Evolutionary conservation across 2,329 filamentous ascomycete species (phyloP), one percentile per base, ranked within the genome.

Genomic region (Ascochyta koolunga): DNA sequence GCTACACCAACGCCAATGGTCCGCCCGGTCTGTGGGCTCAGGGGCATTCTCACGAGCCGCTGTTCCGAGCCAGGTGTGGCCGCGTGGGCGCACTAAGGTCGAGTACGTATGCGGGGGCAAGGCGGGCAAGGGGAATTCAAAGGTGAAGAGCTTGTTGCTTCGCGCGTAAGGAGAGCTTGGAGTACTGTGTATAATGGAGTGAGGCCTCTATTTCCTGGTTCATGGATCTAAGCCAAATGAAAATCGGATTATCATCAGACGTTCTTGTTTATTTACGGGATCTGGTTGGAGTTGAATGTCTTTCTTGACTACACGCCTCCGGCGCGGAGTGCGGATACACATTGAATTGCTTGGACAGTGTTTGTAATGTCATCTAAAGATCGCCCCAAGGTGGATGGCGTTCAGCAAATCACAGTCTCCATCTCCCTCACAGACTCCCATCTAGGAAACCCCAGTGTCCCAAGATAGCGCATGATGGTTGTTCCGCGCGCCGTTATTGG

Each of bases 81-180:
- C 31, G 32, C 1, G 19, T 53, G 0, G 60, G 55, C 1, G 16
- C 19, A 1, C 42, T 64, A 1, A 11, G 19, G 5, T 43, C 50
- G 10, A 61, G 59, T 31, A 66, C 63, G 3, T 62, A 57, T 40
- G 48, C 57, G 1, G 61, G 5, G 46, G 41, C 1, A 56, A 52
- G 19, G 18, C 49, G 11, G 50, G 57, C 0, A 24, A 47, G 8
- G 62, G 62, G 2, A 64, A 64, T 29, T 31, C 43, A 0, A 61
- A 58, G 35, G 21, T 54, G 4, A 15, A 8, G 16, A 50, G 25
- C n/a, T n/a, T n/a, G 22, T 5, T 54, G 5, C 10, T 59, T 11
- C 33, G 6, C 8, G 33, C n/a, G 13, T 32, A 21, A 15, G 2
- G 15, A 15, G 15, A 32, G 44, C 36, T 39, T 4, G 38, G 27